Evolutionary conservation across 176 grass and related monocot species (phyloP).

Genomic region (Oryza glaberrima): DNA sequence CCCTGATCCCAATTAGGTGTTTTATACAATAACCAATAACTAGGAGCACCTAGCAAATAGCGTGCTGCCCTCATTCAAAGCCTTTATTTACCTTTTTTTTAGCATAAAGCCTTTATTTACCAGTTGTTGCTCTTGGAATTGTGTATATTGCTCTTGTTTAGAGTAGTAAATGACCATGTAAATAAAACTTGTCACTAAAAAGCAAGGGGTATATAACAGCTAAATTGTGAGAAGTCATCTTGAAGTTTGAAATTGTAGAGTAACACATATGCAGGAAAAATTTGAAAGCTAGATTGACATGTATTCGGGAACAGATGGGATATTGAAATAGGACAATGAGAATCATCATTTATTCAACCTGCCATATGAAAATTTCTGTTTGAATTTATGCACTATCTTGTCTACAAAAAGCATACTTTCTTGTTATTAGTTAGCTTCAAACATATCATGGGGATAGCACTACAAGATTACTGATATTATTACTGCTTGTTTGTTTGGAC

Average conservation of each 20-base stretch:
- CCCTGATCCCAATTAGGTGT: background rate
- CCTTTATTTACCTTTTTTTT: background rate
- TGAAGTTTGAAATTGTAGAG: background rate
- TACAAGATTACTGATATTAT: constrained; percentile 36
- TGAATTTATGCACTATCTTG: constrained; percentile 14
- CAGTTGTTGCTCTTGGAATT: no score
- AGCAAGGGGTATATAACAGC: background rate
- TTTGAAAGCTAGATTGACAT: background rate
- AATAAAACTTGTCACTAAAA: background rate
- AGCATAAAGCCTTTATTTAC: background rate
- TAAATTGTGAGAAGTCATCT: background rate
- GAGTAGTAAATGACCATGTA: background rate
- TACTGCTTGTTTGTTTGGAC: constrained; percentile 60
- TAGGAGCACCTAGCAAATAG: background rate
- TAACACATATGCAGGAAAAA: background rate
- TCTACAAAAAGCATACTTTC: background rate
- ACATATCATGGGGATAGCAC: constrained; percentile 28
- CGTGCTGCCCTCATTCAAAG: background rate
- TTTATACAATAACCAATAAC: background rate
- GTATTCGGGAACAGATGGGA: background rate
- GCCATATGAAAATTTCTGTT: constrained; percentile 9
- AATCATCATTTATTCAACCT: constrained; percentile 1
- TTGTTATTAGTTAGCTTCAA: constrained; percentile 3
- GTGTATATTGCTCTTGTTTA: no score
- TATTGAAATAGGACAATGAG: background rate